Conservation (phyloP, 495 filamentous ascomycete genomes). For the Daldinia grandis region DNA sequence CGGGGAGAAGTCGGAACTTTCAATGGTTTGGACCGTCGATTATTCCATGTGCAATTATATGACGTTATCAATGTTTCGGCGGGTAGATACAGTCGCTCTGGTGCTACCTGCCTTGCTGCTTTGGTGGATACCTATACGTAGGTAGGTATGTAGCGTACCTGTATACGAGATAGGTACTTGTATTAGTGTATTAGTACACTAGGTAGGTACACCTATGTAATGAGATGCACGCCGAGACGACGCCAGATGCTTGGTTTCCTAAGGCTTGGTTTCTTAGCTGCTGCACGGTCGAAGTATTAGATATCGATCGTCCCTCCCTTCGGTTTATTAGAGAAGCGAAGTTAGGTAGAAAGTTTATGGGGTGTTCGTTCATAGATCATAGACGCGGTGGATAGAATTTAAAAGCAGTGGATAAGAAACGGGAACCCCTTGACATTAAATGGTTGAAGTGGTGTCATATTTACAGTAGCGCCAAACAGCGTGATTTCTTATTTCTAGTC, state of each 20-base stretch:
- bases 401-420: background rate
- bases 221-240: background rate
- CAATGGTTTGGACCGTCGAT: slow-evolving; percentile 13
- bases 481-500: slow-evolving; percentile 20
- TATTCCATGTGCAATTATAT: slow-evolving; percentile 27
- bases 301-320: background rate
- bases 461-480: slow-evolving; percentile 23
- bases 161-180: background rate
- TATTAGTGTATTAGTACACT: too few species aligned
- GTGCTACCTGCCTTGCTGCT: slow-evolving; percentile 9
- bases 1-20: slow-evolving; percentile 13
- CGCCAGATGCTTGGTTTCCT: background rate
- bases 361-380: background rate
- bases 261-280: background rate
- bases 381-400: background rate
- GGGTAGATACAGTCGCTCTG: slow-evolving; percentile 8
- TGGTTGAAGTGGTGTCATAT: slow-evolving; percentile 23
- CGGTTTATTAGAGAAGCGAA: background rate
- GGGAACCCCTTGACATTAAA: slow-evolving; percentile 8
- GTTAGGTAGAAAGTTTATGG: background rate
- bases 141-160: background rate
- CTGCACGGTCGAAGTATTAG: background rate
- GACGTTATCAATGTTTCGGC: slow-evolving; percentile 28
- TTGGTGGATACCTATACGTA: slow-evolving; percentile 1
- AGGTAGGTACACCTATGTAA: too few species aligned